phyloP scores from a whole-genome alignment of 192 early-diverging fungal species.

The Jimgerdemannia lactiflua region DNA sequence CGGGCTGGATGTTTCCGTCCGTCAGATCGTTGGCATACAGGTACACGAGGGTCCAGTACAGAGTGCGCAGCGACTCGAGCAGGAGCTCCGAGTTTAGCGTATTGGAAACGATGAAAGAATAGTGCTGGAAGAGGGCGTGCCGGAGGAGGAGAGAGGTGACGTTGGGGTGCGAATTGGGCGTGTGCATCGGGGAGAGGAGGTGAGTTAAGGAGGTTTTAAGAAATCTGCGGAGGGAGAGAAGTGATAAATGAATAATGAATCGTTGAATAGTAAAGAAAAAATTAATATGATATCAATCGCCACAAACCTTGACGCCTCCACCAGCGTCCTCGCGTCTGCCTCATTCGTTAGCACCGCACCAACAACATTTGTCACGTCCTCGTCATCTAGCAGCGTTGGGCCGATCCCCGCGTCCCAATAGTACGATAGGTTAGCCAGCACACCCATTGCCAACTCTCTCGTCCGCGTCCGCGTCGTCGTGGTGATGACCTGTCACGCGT shows the following conservation, averaged over 20 bases:
- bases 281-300: conserved; percentile 21
- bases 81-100: conserved; percentile 24
- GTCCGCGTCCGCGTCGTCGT: conserved; percentile 21
- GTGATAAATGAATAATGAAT: not conserved
- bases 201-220: too few relatives aligned
- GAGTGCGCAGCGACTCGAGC: conserved; percentile 13
- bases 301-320: conserved; percentile 23
- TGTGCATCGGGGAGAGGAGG: too few relatives aligned
- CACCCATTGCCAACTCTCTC: conserved; percentile 29
- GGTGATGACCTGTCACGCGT: conserved; percentile 26
- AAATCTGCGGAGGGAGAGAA: too few relatives aligned
- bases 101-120: conserved; percentile 23
- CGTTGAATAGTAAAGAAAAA: conserved; percentile 4
- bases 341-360: conserved; percentile 20
- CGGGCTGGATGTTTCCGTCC: not conserved
- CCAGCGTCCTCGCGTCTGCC: conserved; percentile 20
- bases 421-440: conserved; percentile 33
- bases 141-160: conserved; percentile 2
- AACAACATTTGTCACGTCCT: conserved; percentile 23
- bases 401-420: conserved; percentile 23
- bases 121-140: conserved; percentile 22
- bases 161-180: not conserved
- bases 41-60: conserved; percentile 23
- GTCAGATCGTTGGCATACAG: conserved; percentile 15
- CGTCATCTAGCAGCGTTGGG: conserved; percentile 18